Conservation (phyloP, 176 grass and related monocot species). For the Pharus latifolius region DNA sequence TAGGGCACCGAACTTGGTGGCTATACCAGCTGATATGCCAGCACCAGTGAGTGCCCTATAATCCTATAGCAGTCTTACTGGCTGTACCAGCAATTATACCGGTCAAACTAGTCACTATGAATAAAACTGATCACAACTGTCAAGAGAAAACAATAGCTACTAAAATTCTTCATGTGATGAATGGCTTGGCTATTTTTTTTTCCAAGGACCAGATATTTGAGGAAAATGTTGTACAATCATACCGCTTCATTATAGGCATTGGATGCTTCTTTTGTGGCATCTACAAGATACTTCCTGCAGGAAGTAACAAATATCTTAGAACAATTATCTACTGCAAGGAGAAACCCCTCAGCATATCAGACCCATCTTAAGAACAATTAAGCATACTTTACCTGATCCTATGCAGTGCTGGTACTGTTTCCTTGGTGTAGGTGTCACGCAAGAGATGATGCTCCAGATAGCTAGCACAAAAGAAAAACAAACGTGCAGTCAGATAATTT, state of each 20-base stretch:
- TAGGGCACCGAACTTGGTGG: not conserved
- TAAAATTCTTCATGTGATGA: not conserved
- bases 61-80: no score
- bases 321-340: not conserved
- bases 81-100: no score
- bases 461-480: constrained; percentile 27
- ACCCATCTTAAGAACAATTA: not conserved
- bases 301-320: not conserved
- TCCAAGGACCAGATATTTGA: not conserved
- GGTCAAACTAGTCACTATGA: not conserved
- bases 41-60: not conserved
- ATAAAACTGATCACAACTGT: not conserved
- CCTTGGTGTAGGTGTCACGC: constrained; percentile 97
- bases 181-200: not conserved
- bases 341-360: not conserved
- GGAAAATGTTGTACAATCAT: constrained; percentile 1
- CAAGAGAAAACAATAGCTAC: not conserved
- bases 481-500: not conserved
- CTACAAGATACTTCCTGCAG: constrained; percentile 91
- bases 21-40: not conserved
- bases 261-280: constrained; percentile 98
- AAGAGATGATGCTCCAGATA: constrained; percentile 94
- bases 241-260: constrained; percentile 91
- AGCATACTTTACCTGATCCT: constrained; percentile 58
- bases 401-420: constrained; percentile 81